Conservation (phyloP, 805 yeast genomes). For the Candida stauntonica region DNA sequence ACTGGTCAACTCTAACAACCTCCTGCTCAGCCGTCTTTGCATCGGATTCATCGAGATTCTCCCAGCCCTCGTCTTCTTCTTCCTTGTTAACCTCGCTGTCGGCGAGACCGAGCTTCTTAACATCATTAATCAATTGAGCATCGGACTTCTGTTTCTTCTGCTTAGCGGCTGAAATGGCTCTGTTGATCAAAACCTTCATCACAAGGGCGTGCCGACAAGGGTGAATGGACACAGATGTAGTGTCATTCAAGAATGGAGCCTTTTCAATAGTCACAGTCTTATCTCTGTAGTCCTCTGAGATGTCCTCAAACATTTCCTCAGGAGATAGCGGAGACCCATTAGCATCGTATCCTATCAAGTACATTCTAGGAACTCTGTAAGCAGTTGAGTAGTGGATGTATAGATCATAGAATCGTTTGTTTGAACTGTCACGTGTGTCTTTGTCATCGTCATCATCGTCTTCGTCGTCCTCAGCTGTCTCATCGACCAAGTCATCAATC, state of each 20-base stretch:
- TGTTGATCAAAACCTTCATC: constrained; percentile 80
- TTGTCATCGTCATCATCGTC: constrained; percentile 33
- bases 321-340: constrained; percentile 87
- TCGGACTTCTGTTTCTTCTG: constrained; percentile 26
- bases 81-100: constrained; percentile 30
- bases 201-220: constrained; percentile 96
- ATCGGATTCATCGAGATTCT: constrained; percentile 39
- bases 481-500: constrained; percentile 41
- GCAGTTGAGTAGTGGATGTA: constrained; percentile 92
- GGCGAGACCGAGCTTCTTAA: constrained; percentile 45
- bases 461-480: constrained; percentile 35
- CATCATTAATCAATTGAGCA: constrained; percentile 33
- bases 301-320: constrained; percentile 90
- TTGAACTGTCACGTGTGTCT: constrained; percentile 29
- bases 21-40: constrained; percentile 31
- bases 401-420: constrained; percentile 73
- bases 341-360: constrained; percentile 78
- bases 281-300: constrained; percentile 84
- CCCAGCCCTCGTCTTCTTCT: constrained; percentile 54
- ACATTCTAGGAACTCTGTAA: constrained; percentile 93
- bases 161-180: constrained; percentile 53
- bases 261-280: constrained; percentile 95
- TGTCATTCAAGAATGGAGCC: constrained; percentile 76
- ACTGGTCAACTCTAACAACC: constrained; percentile 83
- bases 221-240: constrained; percentile 80